Evolutionary conservation across 192 early-diverging fungal species (phyloP).

Genomic region (Kappamyces sp.): DNA sequence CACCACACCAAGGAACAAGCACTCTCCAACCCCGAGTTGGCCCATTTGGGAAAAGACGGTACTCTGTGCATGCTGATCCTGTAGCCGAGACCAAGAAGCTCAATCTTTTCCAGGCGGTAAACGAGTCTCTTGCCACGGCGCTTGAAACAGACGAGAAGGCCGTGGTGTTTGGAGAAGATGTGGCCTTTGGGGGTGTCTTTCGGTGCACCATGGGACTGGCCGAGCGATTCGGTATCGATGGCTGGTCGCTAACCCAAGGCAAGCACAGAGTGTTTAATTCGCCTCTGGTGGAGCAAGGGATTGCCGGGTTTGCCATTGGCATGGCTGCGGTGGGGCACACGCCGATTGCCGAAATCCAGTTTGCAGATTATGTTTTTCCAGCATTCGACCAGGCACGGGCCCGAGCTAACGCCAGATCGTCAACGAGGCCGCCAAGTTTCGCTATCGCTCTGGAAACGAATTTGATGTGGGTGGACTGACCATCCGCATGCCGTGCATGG

Average conservation of each 20-base stretch:
- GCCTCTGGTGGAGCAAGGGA: slow-evolving; percentile 91
- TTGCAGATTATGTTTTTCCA: slow-evolving; percentile 97
- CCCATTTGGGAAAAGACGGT: slow-evolving; percentile 27
- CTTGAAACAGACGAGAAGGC: slow-evolving; percentile 82
- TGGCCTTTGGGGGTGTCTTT: slow-evolving; percentile 96
- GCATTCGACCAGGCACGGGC: slow-evolving; percentile 85
- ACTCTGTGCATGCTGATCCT: slow-evolving; percentile 21
- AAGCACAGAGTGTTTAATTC: slow-evolving; percentile 93
- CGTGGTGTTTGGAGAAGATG: slow-evolving; percentile 96
- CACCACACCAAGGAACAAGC: slow-evolving; percentile 66
- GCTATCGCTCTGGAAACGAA: slow-evolving; percentile 88
- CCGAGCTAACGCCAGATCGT: slow-evolving; percentile 52
- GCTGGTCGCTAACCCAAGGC: slow-evolving; percentile 20
- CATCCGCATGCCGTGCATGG: slow-evolving; percentile 81
- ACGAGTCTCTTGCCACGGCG: slow-evolving; percentile 87
- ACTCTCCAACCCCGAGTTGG: slow-evolving; percentile 64
- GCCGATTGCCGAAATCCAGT: slow-evolving; percentile 97
- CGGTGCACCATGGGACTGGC: slow-evolving; percentile 85
- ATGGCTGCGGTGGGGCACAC: slow-evolving; percentile 91
- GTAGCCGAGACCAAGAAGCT: slow-evolving; percentile 73
- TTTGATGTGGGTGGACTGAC: slow-evolving; percentile 89
- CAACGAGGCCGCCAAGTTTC: slow-evolving; percentile 96
- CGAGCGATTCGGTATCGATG: slow-evolving; percentile 70
- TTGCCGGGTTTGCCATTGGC: slow-evolving; percentile 92
- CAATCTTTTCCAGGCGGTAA: slow-evolving; percentile 92